Evolutionary conservation across 345 rosid species (phyloP).

Genomic region (Populus davidiana): DNA sequence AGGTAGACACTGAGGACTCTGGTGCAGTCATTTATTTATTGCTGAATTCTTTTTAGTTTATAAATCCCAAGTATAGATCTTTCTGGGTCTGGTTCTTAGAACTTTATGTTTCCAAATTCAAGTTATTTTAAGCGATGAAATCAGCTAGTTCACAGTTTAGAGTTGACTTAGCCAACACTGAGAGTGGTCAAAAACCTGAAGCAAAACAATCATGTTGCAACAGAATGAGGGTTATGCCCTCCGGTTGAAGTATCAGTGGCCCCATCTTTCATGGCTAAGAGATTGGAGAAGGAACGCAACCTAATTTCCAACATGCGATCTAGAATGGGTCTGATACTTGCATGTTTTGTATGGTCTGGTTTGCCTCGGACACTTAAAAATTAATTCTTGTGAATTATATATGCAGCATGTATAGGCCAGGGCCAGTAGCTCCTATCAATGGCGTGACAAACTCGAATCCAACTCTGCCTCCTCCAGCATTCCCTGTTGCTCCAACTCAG

Average conservation of each 20-base stretch:
- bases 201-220: too few relatives aligned
- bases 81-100: background rate
- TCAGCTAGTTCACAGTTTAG: background rate
- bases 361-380: background rate
- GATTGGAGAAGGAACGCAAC: too few relatives aligned
- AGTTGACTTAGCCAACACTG: too few relatives aligned
- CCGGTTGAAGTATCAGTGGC: too few relatives aligned
- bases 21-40: background rate
- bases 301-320: too few relatives aligned
- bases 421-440: conserved; percentile 27
- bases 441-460: conserved; percentile 14
- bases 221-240: too few relatives aligned
- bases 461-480: conserved; percentile 19
- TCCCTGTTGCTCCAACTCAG: conserved; percentile 27
- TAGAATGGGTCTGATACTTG: too few relatives aligned
- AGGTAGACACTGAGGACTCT: conserved; percentile 27
- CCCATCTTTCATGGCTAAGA: too few relatives aligned
- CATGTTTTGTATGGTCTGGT: background rate
- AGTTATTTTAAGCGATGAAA: background rate
- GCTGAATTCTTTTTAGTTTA: background rate
- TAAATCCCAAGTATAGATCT: background rate
- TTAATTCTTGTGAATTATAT: background rate
- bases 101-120: background rate
- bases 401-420: conserved; percentile 31
- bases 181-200: too few relatives aligned